phyloP scores from a whole-genome alignment of 345 rosid species.

The Ceriops decandra region DNA sequence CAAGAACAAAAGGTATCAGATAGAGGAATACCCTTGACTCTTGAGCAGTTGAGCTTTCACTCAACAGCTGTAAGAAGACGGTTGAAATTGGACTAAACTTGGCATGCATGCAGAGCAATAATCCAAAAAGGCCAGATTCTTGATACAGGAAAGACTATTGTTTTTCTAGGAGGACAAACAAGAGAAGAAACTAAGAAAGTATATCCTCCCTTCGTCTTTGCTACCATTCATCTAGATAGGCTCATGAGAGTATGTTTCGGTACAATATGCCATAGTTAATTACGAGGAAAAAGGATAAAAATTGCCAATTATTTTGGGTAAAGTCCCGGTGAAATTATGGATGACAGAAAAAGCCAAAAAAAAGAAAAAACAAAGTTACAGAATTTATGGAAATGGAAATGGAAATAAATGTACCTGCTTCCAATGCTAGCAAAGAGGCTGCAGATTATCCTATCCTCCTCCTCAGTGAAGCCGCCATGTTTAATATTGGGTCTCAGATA shows the following conservation, averaged over 20 bases:
- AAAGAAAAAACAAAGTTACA: not conserved
- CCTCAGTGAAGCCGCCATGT: slow-evolving; percentile 89
- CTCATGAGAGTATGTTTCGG: not conserved
- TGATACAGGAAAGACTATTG: slow-evolving; percentile 5
- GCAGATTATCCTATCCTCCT: slow-evolving; percentile 76
- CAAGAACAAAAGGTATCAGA: not conserved
- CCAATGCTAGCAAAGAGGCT: slow-evolving; percentile 78
- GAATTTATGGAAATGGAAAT: not conserved
- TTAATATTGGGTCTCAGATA: slow-evolving; percentile 91
- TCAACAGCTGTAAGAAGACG: slow-evolving; percentile 18
- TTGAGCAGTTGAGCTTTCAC: not conserved
- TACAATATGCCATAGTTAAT: too few relatives aligned
- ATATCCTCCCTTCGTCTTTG: not conserved
- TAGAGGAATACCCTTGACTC: slow-evolving; percentile 6
- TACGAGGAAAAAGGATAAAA: not conserved
- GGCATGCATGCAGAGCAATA: slow-evolving; percentile 34
- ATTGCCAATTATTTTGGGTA: not conserved
- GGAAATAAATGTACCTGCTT: slow-evolving; percentile 59
- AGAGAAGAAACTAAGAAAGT: not conserved
- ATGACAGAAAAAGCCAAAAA: not conserved
- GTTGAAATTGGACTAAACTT: slow-evolving; percentile 30
- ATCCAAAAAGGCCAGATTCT: slow-evolving; percentile 30
- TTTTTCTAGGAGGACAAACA: slow-evolving; percentile 1
- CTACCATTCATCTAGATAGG: slow-evolving; percentile 7
- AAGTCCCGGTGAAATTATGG: not conserved